A percentile compares a stretch with the other conserved stretches of the same genome.
These are phyloP conservation scores for Fusarium sp. DNA, from an alignment of 2,329 filamentous ascomycete genomes.

Conservation along the genomic window DNA sequence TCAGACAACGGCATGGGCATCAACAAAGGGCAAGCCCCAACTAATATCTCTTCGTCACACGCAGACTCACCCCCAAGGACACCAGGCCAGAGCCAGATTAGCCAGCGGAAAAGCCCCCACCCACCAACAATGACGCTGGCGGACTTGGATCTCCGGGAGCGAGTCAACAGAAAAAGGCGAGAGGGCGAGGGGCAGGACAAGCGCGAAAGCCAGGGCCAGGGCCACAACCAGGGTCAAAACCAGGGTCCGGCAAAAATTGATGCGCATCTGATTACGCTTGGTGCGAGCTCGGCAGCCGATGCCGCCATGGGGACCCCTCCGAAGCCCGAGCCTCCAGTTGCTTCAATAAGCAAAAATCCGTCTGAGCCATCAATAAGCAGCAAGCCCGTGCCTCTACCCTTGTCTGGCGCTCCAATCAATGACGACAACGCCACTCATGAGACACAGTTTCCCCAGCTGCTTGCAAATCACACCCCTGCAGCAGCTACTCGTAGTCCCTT, in stretches of 20 bases:
- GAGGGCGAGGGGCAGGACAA: neutral
- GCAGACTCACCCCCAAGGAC: conserved; percentile 2
- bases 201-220: neutral
- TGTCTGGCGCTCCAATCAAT: conserved; percentile 42
- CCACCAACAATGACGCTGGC: conserved; percentile 31
- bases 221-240: neutral
- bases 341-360: conserved; percentile 34
- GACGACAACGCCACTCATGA: conserved; percentile 30
- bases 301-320: conserved; percentile 25
- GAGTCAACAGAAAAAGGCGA: conserved; percentile 27
- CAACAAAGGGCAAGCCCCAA: conserved; percentile 5
- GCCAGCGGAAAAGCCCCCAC: conserved; percentile 28
- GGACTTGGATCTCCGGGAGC: conserved; percentile 38
- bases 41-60: conserved; percentile 34
- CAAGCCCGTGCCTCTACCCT: conserved; percentile 29
- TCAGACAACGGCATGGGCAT: conserved; percentile 7
- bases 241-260: conserved; percentile 12
- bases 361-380: conserved; percentile 29
- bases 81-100: neutral
- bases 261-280: conserved; percentile 24
- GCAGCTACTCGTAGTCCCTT: conserved; percentile 1
- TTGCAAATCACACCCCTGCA: conserved; percentile 28
- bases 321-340: conserved; percentile 29
- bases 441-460: conserved; percentile 30
- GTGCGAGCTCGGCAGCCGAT: conserved; percentile 39